Evolutionary conservation across 345 rosid genomes (phyloP).

Genomic region (Bretschneidera sinensis): DNA sequence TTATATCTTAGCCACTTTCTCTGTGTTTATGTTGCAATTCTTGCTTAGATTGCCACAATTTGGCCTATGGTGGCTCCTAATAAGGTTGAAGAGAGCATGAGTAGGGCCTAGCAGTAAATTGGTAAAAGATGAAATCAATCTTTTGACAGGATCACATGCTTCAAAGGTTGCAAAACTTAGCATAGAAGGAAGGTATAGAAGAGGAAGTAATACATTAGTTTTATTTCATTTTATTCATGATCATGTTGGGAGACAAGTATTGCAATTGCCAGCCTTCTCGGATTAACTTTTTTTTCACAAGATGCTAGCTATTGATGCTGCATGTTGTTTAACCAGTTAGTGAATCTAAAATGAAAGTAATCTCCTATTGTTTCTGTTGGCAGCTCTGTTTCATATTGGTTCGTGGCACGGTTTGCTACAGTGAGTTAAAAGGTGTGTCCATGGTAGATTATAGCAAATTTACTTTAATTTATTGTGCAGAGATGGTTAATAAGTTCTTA

Average conservation of each 20-base stretch:
- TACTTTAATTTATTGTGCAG: neutral
- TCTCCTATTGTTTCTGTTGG: neutral
- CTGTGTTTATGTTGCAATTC: neutral
- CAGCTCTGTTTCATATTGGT: neutral
- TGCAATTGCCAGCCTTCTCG: neutral
- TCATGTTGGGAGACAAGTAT: neutral
- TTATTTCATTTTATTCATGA: neutral
- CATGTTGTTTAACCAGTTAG: neutral
- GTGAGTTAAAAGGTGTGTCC: neutral
- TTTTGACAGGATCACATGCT: constrained; percentile 7
- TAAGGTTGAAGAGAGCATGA: constrained; percentile 2
- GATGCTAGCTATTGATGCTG: constrained; percentile 1
- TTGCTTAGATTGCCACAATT: neutral
- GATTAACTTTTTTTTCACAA: neutral
- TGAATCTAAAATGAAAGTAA: neutral
- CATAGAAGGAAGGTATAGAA: neutral
- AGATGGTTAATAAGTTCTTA: neutral
- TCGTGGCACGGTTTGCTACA: neutral
- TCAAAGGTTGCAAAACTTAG: constrained; percentile 3
- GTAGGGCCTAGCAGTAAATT: neutral
- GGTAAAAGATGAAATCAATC: neutral
- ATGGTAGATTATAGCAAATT: too few species aligned
- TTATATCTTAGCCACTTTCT: neutral
- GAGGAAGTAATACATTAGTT: neutral
- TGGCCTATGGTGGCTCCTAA: neutral